phyloP scores from a whole-genome alignment of 192 early-diverging fungal genomes.

The Backusella macrospora region DNA sequence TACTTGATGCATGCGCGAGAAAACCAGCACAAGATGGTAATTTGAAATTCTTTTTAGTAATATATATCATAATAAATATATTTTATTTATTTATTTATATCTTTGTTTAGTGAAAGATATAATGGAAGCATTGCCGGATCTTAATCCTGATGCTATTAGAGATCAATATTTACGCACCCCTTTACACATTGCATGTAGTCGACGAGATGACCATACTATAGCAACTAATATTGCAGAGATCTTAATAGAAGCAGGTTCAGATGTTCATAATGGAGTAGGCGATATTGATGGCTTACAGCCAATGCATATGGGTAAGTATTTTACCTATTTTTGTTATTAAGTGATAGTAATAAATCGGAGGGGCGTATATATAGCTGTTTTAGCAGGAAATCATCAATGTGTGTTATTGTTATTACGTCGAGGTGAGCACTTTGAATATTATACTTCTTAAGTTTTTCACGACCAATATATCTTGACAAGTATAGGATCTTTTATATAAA shows the following conservation, averaged over 20 bases:
- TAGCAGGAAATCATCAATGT: conserved; percentile 39
- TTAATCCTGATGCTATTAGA: conserved; percentile 35
- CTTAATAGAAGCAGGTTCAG: conserved; percentile 32
- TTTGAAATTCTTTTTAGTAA: background rate
- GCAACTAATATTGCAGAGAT: conserved; percentile 35
- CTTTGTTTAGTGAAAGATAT: conserved; percentile 19
- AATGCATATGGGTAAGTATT: conserved; percentile 39
- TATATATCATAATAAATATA: background rate
- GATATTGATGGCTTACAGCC: conserved; percentile 41
- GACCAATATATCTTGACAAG: conserved; percentile 15
- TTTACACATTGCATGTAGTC: conserved; percentile 38
- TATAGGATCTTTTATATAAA: background rate
- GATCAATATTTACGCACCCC: conserved; percentile 41
- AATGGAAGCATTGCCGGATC: conserved; percentile 14
- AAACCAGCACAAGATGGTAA: conserved; percentile 27
- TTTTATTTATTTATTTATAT: background rate
- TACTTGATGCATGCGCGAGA: conserved; percentile 28
- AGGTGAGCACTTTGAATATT: conserved; percentile 20
- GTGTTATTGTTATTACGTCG: conserved; percentile 30
- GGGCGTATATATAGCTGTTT: conserved; percentile 26
- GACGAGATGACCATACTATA: conserved; percentile 32
- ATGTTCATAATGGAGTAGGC: conserved; percentile 43
- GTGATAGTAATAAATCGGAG: no score
- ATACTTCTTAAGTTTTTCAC: background rate
- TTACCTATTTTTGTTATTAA: background rate